Conservation (phyloP, 2,329 filamentous ascomycete species). For the Colletotrichum agaves region DNA sequence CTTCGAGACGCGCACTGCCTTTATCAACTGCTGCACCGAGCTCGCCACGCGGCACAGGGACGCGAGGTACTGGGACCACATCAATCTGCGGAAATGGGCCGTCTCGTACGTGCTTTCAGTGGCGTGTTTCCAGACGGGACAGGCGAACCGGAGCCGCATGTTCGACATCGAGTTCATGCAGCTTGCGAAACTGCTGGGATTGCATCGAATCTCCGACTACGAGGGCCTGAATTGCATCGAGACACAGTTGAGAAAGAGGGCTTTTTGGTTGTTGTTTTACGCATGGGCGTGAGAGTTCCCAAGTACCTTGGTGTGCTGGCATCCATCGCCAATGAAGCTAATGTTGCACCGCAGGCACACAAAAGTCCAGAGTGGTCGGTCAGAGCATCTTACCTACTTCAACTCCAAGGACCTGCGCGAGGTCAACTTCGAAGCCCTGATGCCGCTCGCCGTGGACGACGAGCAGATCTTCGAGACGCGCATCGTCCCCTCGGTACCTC, state of each 20-base stretch:
- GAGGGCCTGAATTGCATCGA: conserved; percentile 47
- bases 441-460: conserved; percentile 47
- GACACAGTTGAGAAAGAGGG: conserved; percentile 49
- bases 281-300: conserved; percentile 39
- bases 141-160: conserved; percentile 49
- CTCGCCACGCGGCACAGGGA: conserved; percentile 40
- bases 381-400: conserved; percentile 43
- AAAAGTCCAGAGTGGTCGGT: conserved; percentile 40
- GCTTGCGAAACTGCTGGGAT: conserved; percentile 45
- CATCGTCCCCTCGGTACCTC: conserved; percentile 22
- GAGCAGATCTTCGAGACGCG: conserved; percentile 44
- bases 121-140: conserved; percentile 48
- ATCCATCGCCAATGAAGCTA: background rate
- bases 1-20: conserved; percentile 41
- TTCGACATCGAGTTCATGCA: conserved; percentile 49
- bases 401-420: conserved; percentile 43
- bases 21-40: conserved; percentile 43
- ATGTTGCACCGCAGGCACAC: conserved; percentile 34
- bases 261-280: conserved; percentile 50
- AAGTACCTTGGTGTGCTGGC: background rate
- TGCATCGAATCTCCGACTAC: conserved; percentile 47
- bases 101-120: conserved; percentile 47
- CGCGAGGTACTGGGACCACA: conserved; percentile 42
- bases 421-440: conserved; percentile 46
- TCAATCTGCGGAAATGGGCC: conserved; percentile 49